These are phyloP conservation scores for Calonectria crousiana DNA, from an alignment of 2,329 filamentous ascomycete genomes.

Conservation along the genomic window DNA sequence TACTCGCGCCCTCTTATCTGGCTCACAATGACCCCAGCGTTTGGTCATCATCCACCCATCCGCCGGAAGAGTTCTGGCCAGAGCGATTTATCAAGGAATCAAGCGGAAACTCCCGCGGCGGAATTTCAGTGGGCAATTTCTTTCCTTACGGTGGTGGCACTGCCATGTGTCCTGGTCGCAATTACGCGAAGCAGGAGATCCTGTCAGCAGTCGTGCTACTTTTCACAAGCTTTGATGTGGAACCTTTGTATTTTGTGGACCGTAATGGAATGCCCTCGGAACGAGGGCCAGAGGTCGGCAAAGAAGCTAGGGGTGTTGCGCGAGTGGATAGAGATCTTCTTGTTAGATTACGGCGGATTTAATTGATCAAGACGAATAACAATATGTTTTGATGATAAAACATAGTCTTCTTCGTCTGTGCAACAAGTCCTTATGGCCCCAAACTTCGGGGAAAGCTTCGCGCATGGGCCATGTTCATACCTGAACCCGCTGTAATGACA, in stretches of 20 bases:
- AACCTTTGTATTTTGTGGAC: conserved; percentile 31
- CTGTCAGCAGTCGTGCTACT: conserved; percentile 35
- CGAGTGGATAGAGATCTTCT: conserved; percentile 37
- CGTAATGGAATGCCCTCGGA: conserved; percentile 27
- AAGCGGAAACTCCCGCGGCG: conserved; percentile 16
- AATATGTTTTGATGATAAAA: background rate
- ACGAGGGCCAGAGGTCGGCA: conserved; percentile 37
- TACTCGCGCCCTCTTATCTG: conserved; percentile 39
- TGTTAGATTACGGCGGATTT: conserved; percentile 32
- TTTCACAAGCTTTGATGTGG: conserved; percentile 35
- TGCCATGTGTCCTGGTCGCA: conserved; percentile 43
- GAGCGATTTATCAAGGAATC: conserved; percentile 36
- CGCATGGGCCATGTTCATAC: background rate
- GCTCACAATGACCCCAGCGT: conserved; percentile 36
- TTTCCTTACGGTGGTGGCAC: conserved; percentile 43
- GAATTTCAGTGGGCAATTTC: conserved; percentile 34
- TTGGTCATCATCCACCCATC: conserved; percentile 28
- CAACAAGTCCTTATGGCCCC: background rate
- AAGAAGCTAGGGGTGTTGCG: conserved; percentile 39
- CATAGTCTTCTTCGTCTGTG: background rate
- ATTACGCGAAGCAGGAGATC: conserved; percentile 45
- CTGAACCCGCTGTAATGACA: background rate
- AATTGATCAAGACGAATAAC: background rate
- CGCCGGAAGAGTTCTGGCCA: conserved; percentile 39
- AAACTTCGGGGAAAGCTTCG: background rate